Conservation (phyloP, 345 rosid genomes). For the Combretum micranthum region DNA sequence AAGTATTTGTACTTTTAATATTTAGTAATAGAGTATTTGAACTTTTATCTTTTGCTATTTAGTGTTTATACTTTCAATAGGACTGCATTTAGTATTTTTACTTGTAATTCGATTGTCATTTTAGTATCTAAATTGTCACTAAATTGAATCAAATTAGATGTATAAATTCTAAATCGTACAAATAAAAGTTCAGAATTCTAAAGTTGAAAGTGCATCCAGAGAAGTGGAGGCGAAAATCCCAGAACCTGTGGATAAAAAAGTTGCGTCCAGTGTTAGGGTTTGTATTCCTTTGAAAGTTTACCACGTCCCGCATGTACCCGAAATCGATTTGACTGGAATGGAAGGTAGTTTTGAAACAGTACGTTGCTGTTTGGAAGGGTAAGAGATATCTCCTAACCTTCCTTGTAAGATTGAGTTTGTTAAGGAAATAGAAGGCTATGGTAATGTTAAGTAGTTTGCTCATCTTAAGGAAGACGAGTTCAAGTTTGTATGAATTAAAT, state of each 20-base stretch:
- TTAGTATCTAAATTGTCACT: too few species aligned
- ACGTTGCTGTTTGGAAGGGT: slow-evolving; percentile 66
- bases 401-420: slow-evolving; percentile 82
- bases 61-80: too few species aligned
- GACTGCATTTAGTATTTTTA: too few species aligned
- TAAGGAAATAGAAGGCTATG: slow-evolving; percentile 53
- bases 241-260: slow-evolving; percentile 9
- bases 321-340: slow-evolving; percentile 68
- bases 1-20: too few species aligned
- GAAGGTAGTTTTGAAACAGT: slow-evolving; percentile 76
- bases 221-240: slow-evolving; percentile 24
- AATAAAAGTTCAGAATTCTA: too few species aligned
- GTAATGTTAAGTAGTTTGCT: slow-evolving; percentile 72
- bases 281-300: slow-evolving; percentile 75
- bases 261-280: slow-evolving; percentile 69
- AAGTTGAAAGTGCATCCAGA: too few species aligned
- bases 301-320: slow-evolving; percentile 71
- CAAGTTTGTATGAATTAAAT: slow-evolving; percentile 38
- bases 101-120: too few species aligned
- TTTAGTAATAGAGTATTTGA: too few species aligned
- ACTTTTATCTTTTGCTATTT: too few species aligned
- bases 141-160: too few species aligned
- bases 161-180: too few species aligned
- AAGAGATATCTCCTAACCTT: slow-evolving; percentile 70
- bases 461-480: slow-evolving; percentile 91